These are phyloP conservation scores for Venturia carpophila DNA, from an alignment of 2,329 filamentous ascomycete genomes.

Conservation along the genomic window DNA sequence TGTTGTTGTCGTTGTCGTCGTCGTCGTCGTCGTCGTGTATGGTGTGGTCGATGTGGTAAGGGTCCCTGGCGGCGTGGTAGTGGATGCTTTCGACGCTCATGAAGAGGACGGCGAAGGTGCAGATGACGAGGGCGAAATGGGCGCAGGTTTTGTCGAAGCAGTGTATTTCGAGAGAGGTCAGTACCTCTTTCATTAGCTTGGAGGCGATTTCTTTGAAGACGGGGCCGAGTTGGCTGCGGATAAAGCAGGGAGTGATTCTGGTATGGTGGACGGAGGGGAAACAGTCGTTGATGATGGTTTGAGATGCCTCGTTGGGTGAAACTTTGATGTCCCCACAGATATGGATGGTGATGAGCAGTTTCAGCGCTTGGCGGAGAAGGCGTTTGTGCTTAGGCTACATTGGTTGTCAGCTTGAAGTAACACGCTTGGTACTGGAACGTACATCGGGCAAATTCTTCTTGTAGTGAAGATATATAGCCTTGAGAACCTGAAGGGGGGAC, in stretches of 20 bases:
- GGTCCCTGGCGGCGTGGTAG: slow-evolving; percentile 31
- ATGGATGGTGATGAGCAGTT: slow-evolving; percentile 34
- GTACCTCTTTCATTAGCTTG: slow-evolving; percentile 28
- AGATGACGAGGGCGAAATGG: slow-evolving; percentile 30
- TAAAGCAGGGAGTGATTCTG: slow-evolving; percentile 32
- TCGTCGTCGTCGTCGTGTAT: not conserved
- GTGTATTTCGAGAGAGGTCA: slow-evolving; percentile 28
- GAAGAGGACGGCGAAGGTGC: slow-evolving; percentile 28
- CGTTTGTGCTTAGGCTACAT: not conserved
- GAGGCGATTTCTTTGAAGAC: slow-evolving; percentile 30
- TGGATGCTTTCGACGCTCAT: slow-evolving; percentile 34
- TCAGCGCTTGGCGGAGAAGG: slow-evolving; percentile 30
- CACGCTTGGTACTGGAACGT: not conserved
- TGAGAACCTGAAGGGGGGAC: slow-evolving; percentile 29
- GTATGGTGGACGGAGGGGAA: slow-evolving; percentile 13
- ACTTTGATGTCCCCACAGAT: slow-evolving; percentile 32
- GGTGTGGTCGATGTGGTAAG: slow-evolving; percentile 26
- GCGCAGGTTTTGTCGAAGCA: slow-evolving; percentile 26
- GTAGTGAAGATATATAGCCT: slow-evolving; percentile 29
- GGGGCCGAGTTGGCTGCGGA: slow-evolving; percentile 32
- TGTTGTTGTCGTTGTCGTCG: not conserved
- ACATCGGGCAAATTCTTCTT: not conserved
- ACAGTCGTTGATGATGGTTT: slow-evolving; percentile 19
- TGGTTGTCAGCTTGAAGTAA: not conserved
- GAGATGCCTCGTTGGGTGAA: slow-evolving; percentile 21